Evolutionary conservation across 768 basidiomycete species (phyloP).

Genomic region (Amanita exitialis): DNA sequence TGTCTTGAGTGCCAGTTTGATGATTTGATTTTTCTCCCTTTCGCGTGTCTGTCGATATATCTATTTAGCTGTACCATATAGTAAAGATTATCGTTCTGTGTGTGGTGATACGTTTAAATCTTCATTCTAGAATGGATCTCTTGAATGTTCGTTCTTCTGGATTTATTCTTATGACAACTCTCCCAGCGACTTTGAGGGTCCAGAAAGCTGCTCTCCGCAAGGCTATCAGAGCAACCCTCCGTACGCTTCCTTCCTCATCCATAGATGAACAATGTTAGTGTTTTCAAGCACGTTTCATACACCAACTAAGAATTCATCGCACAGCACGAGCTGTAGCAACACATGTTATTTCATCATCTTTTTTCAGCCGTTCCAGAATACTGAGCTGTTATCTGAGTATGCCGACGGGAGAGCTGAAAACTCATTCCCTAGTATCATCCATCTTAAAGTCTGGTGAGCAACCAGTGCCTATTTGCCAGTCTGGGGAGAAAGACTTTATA

Average conservation of each 20-base stretch:
- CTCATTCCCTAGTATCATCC: constrained; percentile 35
- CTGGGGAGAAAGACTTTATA: background rate
- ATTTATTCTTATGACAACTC: constrained; percentile 1
- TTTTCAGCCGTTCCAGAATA: constrained; percentile 36
- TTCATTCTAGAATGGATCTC: background rate
- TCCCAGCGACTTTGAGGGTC: constrained; percentile 18
- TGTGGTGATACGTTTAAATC: background rate
- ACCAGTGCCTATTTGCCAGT: background rate
- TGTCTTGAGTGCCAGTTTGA: constrained; percentile 22
- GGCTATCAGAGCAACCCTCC: constrained; percentile 33
- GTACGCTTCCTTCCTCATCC: constrained; percentile 28
- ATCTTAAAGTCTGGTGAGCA: constrained; percentile 47
- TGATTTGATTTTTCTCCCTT: background rate
- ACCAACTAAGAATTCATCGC: constrained; percentile 1
- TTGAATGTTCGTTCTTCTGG: too few species aligned
- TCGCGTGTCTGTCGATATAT: background rate
- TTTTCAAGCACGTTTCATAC: background rate
- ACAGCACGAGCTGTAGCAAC: constrained; percentile 37
- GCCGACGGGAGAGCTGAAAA: constrained; percentile 64
- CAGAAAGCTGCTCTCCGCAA: constrained; percentile 53
- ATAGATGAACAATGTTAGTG: constrained; percentile 56
- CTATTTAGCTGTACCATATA: constrained; percentile 1
- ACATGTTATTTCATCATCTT: constrained; percentile 38
- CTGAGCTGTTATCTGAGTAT: constrained; percentile 77
- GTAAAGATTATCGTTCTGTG: background rate